Conservation (phyloP, 345 rosid species). For the Aurinia saxatilis region DNA sequence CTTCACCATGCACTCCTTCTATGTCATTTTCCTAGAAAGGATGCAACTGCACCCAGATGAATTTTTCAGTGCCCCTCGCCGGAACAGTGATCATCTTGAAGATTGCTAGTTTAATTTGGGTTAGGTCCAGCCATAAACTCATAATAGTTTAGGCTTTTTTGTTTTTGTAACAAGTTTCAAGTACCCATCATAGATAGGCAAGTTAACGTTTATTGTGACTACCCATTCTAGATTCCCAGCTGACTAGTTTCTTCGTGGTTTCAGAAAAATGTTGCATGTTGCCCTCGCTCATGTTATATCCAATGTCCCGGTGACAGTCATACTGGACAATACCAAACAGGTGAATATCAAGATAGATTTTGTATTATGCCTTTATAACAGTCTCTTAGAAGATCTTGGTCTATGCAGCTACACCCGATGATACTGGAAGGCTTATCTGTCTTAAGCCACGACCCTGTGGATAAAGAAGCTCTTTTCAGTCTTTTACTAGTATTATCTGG, state of each 20-base stretch:
- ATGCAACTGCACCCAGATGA: background rate
- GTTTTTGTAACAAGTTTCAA: background rate
- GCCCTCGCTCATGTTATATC: constrained; percentile 64
- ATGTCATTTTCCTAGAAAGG: background rate
- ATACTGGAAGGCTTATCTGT: constrained; percentile 55
- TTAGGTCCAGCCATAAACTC: background rate
- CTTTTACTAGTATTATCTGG: constrained; percentile 78
- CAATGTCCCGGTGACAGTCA: constrained; percentile 54
- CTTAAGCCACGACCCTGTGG: constrained; percentile 40
- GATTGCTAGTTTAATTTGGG: background rate
- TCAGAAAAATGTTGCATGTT: constrained; percentile 57
- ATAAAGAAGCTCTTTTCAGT: constrained; percentile 54
- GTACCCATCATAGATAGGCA: constrained; percentile 1
- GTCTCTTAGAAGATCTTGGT: background rate
- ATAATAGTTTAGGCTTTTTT: background rate
- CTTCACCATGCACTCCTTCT: background rate
- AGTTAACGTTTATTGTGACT: background rate
- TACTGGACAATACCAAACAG: constrained; percentile 65
- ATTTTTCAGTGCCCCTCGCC: background rate
- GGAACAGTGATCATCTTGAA: background rate
- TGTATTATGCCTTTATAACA: background rate
- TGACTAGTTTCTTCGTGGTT: constrained; percentile 22
- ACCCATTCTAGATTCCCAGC: constrained; percentile 1
- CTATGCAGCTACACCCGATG: constrained; percentile 58
- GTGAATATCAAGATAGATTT: constrained; percentile 31